These are phyloP conservation scores for Gryganskiella cystojenkinii DNA, from an alignment of 192 early-diverging fungal genomes.

Conservation along the genomic window DNA sequence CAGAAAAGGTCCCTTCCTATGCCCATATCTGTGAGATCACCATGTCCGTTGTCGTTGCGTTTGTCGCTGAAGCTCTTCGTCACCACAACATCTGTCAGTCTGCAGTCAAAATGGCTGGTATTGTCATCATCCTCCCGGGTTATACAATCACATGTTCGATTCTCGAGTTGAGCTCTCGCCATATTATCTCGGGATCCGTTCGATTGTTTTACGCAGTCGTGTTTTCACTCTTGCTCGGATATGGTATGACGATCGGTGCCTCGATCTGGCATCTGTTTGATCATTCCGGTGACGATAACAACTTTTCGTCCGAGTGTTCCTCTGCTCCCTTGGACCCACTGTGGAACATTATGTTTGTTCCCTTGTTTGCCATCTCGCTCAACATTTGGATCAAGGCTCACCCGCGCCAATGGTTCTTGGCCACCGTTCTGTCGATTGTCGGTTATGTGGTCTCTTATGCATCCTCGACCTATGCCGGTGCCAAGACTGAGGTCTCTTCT, in stretches of 20 bases:
- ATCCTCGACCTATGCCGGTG: conserved; percentile 61
- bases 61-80: conserved; percentile 51
- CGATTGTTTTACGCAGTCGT: conserved; percentile 85
- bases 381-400: conserved; percentile 61
- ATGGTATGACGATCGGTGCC: conserved; percentile 76
- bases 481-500: conserved; percentile 61
- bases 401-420: conserved; percentile 76
- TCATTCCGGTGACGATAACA: conserved; percentile 17
- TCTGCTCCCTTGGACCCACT: conserved; percentile 17
- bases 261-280: conserved; percentile 63
- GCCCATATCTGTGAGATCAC: conserved; percentile 61
- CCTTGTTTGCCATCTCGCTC: conserved; percentile 62
- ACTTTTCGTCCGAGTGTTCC: conserved; percentile 21
- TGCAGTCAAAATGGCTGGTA: conserved; percentile 51
- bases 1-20: conserved; percentile 47
- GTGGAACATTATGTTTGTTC: conserved; percentile 62
- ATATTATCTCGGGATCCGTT: conserved; percentile 90
- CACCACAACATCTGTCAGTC: conserved; percentile 9
- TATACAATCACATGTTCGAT: conserved; percentile 85
- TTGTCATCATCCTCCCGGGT: conserved; percentile 80
- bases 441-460: conserved; percentile 74
- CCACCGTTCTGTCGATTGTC: conserved; percentile 73
- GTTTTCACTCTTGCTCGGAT: conserved; percentile 81
- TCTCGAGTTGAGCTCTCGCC: conserved; percentile 88
- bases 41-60: conserved; percentile 58